Evolutionary conservation across 2,329 filamentous ascomycete species (phyloP).

Genomic region (Colletotrichum navitas): DNA sequence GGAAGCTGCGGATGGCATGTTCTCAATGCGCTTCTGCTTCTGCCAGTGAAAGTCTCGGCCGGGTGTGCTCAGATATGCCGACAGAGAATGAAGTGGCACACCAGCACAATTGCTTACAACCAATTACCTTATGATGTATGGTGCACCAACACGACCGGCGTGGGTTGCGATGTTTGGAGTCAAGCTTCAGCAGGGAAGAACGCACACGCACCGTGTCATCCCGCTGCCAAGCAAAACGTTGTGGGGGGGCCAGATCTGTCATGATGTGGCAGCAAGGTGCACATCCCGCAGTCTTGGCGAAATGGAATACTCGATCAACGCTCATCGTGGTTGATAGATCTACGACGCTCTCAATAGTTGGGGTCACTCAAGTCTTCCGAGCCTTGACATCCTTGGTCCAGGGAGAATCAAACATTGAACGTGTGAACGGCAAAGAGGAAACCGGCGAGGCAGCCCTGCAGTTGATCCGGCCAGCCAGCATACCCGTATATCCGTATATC

Average conservation of each 20-base stretch:
- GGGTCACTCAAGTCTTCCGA: background rate
- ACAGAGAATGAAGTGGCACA: background rate
- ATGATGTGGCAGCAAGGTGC: conserved; percentile 23
- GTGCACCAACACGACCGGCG: background rate
- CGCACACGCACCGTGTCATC: background rate
- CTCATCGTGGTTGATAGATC: conserved; percentile 11
- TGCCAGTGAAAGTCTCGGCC: background rate
- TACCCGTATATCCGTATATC: background rate
- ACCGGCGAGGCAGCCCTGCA: background rate
- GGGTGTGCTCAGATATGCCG: background rate
- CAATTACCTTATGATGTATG: background rate
- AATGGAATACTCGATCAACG: background rate
- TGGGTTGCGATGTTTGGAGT: background rate
- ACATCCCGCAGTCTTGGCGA: conserved; percentile 21
- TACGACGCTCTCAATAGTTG: background rate
- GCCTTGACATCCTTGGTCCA: background rate
- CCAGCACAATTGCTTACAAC: background rate
- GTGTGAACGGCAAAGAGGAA: background rate
- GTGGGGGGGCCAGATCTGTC: conserved; percentile 10
- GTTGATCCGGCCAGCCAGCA: background rate
- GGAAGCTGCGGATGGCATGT: background rate
- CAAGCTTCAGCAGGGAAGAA: background rate
- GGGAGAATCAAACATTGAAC: background rate
- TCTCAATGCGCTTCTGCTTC: background rate
- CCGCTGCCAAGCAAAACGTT: background rate